Base-by-base conservation (phyloP, 176 grass and related monocot genomes). In the Bonia amplexicaulis region DNA sequence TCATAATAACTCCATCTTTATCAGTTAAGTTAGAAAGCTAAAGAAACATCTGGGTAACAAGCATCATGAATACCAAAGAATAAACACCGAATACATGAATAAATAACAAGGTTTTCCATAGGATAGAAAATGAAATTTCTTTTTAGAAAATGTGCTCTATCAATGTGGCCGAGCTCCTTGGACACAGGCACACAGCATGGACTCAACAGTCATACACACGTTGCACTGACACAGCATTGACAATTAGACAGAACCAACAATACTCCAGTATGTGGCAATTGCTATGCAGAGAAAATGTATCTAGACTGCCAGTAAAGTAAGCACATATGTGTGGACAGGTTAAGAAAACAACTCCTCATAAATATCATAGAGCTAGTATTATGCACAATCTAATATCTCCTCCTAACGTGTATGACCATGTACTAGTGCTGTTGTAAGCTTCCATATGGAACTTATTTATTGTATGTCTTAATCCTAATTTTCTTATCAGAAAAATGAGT, bases 321-420 rank as follows among this genome's bases (percentile, higher is more conserved):
- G 20, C 1, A 51, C 71, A 77, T 80, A 69, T 42, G 11, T 23
- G n/a, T 82, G 15, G 23, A 25, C 14, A 31, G 64, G 26, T 2
- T n/a, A 71, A 9, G 33, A 74, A 81, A 81, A 66, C 23, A 74
- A 66, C 33, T 12, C 7, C 46, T 12, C 7, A 60, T 27, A 58
- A 9, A 82, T 55, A 58, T 71, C 31, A 84, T 15, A 85, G 26
- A 76, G 52, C n/a, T 74, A 68, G 17, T 13, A 35, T 9, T 39
- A 47, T 58, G 31, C 15, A 74, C 13, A 60, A n/a, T 59, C 9
- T 19, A 66, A 16, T 55, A 33, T 80, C 62, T 78, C 37, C 40
- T 66, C 33, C 16, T 0, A 61, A 46, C 42, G 71, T 78, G 39
- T 35, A 81, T 87, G 59, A 66, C 57, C 49, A 82, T 77, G 20